Evolutionary conservation across 2,329 filamentous ascomycete genomes (phyloP).

Genomic region (Mycosphaerelloides madeirae): DNA sequence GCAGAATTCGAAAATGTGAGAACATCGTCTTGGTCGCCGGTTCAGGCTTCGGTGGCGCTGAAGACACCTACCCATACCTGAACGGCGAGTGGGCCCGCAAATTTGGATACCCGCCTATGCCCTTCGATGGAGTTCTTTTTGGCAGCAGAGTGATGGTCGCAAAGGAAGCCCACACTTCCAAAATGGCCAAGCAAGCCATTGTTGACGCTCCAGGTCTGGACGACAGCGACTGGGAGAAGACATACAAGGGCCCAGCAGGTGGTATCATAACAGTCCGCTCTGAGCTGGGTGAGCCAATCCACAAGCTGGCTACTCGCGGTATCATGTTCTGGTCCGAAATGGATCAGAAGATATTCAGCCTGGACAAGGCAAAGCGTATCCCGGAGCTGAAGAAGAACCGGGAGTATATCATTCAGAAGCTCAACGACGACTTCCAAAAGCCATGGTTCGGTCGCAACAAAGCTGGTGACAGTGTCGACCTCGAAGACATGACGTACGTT

Average conservation of each 20-base stretch:
- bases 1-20: constrained; percentile 74
- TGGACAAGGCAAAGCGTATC: constrained; percentile 91
- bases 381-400: constrained; percentile 83
- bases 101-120: constrained; percentile 87
- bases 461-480: constrained; percentile 72
- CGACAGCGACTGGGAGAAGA: constrained; percentile 83
- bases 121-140: constrained; percentile 86
- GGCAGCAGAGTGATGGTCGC: constrained; percentile 93
- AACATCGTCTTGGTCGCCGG: constrained; percentile 88
- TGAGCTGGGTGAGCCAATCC: constrained; percentile 99
- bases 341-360: constrained; percentile 95
- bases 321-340: constrained; percentile 97
- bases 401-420: constrained; percentile 87
- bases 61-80: constrained; percentile 89
- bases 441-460: constrained; percentile 91
- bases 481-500: constrained; percentile 93
- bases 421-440: constrained; percentile 95
- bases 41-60: constrained; percentile 83
- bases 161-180: constrained; percentile 85
- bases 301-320: constrained; percentile 95
- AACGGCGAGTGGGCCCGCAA: constrained; percentile 83
- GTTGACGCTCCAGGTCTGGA: constrained; percentile 77
- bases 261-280: constrained; percentile 95
- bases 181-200: constrained; percentile 83
- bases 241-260: constrained; percentile 84